Percentiles rank a stretch among this genome's conserved stretches.
phyloP scores from a whole-genome alignment of 257 asterid species.

The Solanum verrucosum region DNA sequence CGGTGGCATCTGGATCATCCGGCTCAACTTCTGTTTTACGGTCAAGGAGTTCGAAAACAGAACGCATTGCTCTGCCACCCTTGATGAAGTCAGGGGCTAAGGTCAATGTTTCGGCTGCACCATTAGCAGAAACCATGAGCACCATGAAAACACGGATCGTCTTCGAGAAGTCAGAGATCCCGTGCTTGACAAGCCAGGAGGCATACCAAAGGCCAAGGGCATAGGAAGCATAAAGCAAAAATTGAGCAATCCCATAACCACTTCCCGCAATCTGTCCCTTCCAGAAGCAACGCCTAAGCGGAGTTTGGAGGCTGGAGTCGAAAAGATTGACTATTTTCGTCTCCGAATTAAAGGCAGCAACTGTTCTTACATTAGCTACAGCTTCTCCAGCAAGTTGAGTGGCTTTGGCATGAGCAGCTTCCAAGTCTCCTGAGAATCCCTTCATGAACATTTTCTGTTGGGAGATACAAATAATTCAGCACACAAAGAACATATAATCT shows the following conservation, averaged over 20 bases:
- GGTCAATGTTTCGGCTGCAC: conserved; percentile 86
- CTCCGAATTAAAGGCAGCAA: conserved; percentile 84
- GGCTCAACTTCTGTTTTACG: conserved; percentile 77
- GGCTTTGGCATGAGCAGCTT: conserved; percentile 80
- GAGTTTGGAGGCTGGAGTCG: conserved; percentile 45
- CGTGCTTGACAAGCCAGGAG: conserved; percentile 85
- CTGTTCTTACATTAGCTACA: conserved; percentile 77
- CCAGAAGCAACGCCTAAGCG: conserved; percentile 81
- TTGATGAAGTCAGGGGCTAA: conserved; percentile 85
- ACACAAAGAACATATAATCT: neutral
- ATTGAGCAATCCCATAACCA: conserved; percentile 81
- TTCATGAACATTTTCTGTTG: conserved; percentile 87
- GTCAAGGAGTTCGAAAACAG: conserved; percentile 78
- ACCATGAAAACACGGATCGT: conserved; percentile 93
- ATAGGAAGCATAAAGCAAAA: conserved; percentile 72
- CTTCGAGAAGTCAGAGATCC: conserved; percentile 81
- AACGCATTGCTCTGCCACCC: conserved; percentile 87
- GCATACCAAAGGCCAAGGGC: conserved; percentile 95
- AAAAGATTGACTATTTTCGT: conserved; percentile 56
- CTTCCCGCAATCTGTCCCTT: conserved; percentile 89
- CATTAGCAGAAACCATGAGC: conserved; percentile 89
- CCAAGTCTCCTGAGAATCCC: conserved; percentile 94
- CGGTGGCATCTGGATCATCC: conserved; percentile 39
- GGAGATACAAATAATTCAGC: neutral
- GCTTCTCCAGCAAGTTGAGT: conserved; percentile 98